A percentile compares a stretch with the other conserved stretches of the same genome.
phyloP scores from a whole-genome alignment of 2,329 filamentous ascomycete species.

The Penicillium sp. region DNA sequence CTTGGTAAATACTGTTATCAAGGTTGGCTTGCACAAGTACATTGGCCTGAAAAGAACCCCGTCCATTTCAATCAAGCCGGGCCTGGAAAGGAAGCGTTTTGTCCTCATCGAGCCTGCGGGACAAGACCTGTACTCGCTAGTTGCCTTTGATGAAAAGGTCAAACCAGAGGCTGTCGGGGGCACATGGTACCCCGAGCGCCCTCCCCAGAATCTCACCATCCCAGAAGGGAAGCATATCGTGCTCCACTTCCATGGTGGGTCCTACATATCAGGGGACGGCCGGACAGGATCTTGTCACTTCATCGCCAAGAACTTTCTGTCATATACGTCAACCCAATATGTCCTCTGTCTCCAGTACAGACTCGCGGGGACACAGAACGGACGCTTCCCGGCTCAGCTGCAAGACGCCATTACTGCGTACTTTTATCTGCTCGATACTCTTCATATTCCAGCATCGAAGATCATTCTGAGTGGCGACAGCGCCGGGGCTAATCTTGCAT shows the following conservation, averaged over 20 bases:
- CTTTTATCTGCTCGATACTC: constrained; percentile 19
- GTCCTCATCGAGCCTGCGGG: background rate
- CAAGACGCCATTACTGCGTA: constrained; percentile 29
- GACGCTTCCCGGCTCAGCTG: constrained; percentile 27
- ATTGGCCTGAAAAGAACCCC: background rate
- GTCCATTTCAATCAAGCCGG: background rate
- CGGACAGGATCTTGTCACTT: constrained; percentile 16
- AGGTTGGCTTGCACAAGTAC: background rate
- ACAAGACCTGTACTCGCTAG: background rate
- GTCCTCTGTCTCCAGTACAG: constrained; percentile 20
- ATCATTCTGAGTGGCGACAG: constrained; percentile 28
- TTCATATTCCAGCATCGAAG: constrained; percentile 20
- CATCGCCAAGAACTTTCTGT: constrained; percentile 15
- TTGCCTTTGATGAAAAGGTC: background rate
- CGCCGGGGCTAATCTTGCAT: constrained; percentile 24
- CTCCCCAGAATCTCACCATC: background rate
- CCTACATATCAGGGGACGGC: constrained; percentile 20
- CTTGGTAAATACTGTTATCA: background rate
- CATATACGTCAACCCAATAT: constrained; percentile 12
- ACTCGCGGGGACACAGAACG: constrained; percentile 19
- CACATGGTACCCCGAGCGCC: background rate
- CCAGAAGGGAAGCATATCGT: constrained; percentile 14
- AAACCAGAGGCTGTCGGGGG: background rate
- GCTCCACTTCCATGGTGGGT: constrained; percentile 23
- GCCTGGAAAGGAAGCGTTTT: background rate